These are phyloP conservation scores for Nowakowskiella sp. DNA, from an alignment of 192 early-diverging fungal species.

Conservation along the genomic window DNA sequence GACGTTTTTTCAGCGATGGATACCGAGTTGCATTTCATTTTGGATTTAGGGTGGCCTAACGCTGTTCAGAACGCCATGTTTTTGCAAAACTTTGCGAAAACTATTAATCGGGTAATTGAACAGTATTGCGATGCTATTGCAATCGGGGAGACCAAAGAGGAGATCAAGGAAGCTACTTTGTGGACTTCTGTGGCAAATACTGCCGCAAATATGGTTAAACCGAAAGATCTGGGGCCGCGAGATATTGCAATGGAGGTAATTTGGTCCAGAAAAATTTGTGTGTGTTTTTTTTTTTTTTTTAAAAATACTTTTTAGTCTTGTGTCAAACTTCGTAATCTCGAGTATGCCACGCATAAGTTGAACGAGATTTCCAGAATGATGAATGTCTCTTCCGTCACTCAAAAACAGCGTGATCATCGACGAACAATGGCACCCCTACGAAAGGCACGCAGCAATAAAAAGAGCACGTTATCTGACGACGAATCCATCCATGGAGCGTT, in stretches of 20 bases:
- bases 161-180: neutral
- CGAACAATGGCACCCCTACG: neutral
- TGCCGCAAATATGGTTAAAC: neutral
- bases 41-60: constrained; percentile 11
- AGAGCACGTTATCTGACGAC: constrained; percentile 9
- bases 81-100: constrained; percentile 12
- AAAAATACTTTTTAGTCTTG: constrained; percentile 13
- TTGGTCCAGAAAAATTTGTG: neutral
- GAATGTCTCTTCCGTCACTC: constrained; percentile 1
- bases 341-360: constrained; percentile 12
- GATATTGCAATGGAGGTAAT: neutral
- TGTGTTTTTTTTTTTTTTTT: constrained; percentile 9
- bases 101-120: constrained; percentile 12
- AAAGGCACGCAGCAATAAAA: neutral
- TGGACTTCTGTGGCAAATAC: neutral
- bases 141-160: constrained; percentile 10
- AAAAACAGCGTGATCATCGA: neutral
- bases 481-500: constrained; percentile 13
- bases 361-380: constrained; percentile 15
- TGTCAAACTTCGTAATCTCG: constrained; percentile 18
- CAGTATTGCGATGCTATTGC: constrained; percentile 15
- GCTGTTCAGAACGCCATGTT: constrained; percentile 12
- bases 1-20: constrained; percentile 14
- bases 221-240: neutral
- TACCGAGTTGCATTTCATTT: constrained; percentile 11